Evolutionary conservation across 2,329 filamentous ascomycete species (phyloP).

Genomic region (Ophiobolus disseminans): DNA sequence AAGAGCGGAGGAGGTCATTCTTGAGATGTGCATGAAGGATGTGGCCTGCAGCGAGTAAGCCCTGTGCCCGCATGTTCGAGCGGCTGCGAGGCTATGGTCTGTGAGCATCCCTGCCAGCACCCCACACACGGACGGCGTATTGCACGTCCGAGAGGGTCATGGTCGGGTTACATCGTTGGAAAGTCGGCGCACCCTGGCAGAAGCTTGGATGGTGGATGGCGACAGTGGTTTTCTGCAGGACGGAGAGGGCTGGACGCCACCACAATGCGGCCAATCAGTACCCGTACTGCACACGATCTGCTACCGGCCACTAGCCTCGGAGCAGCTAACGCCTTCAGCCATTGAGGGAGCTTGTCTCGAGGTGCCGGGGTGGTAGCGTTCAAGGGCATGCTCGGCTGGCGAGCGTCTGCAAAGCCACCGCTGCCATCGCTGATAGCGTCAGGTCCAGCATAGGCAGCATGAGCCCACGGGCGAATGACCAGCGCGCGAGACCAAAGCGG

Average conservation of each 20-base stretch:
- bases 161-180: conserved; percentile 49
- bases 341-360: conserved; percentile 32
- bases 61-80: conserved; percentile 45
- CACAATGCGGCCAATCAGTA: conserved; percentile 34
- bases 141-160: conserved; percentile 33
- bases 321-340: conserved; percentile 36
- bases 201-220: conserved; percentile 35
- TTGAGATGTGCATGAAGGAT: conserved; percentile 39
- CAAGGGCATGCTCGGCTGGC: conserved; percentile 35
- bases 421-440: conserved; percentile 35
- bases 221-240: conserved; percentile 41
- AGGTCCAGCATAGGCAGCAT: conserved; percentile 26
- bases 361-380: conserved; percentile 23
- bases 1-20: conserved; percentile 39
- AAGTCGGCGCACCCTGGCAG: conserved; percentile 29
- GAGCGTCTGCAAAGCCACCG: conserved; percentile 33
- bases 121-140: conserved; percentile 47
- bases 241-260: conserved; percentile 46
- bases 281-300: conserved; percentile 31
- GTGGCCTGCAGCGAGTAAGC: conserved; percentile 40
- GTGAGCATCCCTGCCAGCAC: conserved; percentile 44
- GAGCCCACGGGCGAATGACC: conserved; percentile 30
- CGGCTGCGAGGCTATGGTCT: conserved; percentile 42
- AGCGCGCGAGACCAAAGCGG: conserved; percentile 25
- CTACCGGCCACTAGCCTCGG: conserved; percentile 45